Conservation (phyloP, 2,329 filamentous ascomycete genomes). For the Verticillium nubilum region DNA sequence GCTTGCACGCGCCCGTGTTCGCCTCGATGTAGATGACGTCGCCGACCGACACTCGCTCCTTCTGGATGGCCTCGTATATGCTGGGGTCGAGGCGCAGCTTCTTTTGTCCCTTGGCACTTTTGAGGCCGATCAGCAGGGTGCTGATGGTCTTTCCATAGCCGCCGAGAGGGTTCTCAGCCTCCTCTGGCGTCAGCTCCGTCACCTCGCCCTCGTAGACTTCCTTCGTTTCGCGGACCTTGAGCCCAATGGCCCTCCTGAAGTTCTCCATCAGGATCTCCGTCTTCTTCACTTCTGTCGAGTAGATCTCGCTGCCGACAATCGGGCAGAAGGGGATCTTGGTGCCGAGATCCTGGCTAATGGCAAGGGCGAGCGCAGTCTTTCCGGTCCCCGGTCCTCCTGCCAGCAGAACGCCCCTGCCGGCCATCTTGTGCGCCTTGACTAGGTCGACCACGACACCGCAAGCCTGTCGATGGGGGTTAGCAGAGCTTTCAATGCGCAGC, state of each 20-base stretch:
- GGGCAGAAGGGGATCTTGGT: constrained; percentile 98
- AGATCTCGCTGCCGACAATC: constrained; percentile 96
- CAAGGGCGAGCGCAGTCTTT: constrained; percentile 93
- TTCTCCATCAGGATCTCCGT: constrained; percentile 99
- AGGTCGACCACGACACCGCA: constrained; percentile 94
- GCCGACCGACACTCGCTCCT: constrained; percentile 91
- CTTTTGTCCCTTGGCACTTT: constrained; percentile 95
- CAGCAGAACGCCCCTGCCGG: constrained; percentile 85
- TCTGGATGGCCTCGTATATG: constrained; percentile 99
- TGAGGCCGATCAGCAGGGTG: constrained; percentile 87
- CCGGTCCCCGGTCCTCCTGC: constrained; percentile 94
- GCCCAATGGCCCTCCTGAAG: constrained; percentile 90
- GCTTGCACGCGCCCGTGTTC: constrained; percentile 96
- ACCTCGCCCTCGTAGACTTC: constrained; percentile 99
- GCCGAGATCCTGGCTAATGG: constrained; percentile 93
- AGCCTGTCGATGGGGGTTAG: constrained; percentile 49
- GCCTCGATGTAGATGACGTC: constrained; percentile 99
- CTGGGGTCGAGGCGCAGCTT: constrained; percentile 94
- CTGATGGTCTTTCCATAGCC: constrained; percentile 97
- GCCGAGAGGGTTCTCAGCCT: constrained; percentile 94
- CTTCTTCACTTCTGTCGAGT: constrained; percentile 98
- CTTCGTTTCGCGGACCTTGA: constrained; percentile 97
- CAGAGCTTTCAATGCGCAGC: not conserved
- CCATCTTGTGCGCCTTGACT: constrained; percentile 96
- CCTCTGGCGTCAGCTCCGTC: constrained; percentile 93